Conservation (phyloP, 306 rosid genomes). For the Sechiopsis laciniata region DNA sequence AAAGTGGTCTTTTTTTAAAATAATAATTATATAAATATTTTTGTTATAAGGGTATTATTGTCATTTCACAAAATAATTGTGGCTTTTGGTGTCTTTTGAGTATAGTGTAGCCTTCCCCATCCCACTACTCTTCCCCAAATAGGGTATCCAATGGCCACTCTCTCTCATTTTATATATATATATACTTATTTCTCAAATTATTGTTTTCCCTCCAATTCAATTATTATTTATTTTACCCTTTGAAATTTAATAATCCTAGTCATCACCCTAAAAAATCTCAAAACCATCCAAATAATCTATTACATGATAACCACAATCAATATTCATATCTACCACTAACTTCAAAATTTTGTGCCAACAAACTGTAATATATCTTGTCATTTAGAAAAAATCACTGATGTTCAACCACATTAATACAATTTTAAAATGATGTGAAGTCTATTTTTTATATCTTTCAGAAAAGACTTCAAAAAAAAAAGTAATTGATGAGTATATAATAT, state of each 20-base stretch:
- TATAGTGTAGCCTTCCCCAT: constrained; percentile 9
- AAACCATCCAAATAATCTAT: not conserved
- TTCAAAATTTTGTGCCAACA: too few species aligned
- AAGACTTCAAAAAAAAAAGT: too few species aligned
- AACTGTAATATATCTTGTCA: too few species aligned
- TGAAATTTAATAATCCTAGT: not conserved
- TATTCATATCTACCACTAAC: too few species aligned
- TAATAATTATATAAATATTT: not conserved
- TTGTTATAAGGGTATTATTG: not conserved
- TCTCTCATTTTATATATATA: not conserved
- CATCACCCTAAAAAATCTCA: not conserved
- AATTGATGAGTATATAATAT: too few species aligned
- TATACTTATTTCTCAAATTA: not conserved
- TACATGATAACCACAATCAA: not conserved
- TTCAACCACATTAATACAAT: not conserved
- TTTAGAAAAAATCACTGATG: not conserved
- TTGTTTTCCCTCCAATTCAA: not conserved
- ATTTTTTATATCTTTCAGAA: too few species aligned
- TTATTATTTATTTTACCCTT: not conserved
- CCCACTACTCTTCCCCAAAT: constrained; percentile 6
- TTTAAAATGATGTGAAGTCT: too few species aligned
- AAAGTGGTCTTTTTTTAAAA: constrained; percentile 20
- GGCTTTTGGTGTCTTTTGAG: not conserved
- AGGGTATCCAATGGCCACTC: constrained; percentile 16
- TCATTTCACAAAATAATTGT: not conserved